These are phyloP conservation scores for Cryphonectria japonica DNA, from an alignment of 2,329 filamentous ascomycete genomes.

Conservation along the genomic window DNA sequence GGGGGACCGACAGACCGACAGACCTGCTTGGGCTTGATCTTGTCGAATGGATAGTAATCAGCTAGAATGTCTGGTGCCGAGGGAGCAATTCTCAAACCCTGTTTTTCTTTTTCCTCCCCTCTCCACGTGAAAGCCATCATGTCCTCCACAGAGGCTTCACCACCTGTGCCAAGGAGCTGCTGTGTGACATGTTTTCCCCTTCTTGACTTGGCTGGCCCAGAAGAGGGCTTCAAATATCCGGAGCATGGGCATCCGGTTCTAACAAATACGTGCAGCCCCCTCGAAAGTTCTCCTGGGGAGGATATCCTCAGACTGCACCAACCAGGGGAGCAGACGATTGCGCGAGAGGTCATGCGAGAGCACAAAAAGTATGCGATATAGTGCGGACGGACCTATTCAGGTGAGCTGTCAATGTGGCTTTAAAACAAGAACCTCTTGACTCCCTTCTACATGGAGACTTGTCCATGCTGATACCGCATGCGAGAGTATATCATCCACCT, in stretches of 20 bases:
- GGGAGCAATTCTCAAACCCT: too few relatives aligned
- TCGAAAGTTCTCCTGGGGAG: not conserved
- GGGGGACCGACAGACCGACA: not conserved
- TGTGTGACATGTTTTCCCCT: not conserved
- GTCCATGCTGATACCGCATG: not conserved
- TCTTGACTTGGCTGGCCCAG: not conserved
- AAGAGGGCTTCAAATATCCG: not conserved
- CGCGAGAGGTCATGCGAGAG: not conserved
- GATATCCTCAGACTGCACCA: not conserved
- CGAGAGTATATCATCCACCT: not conserved
- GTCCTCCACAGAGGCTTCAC: not conserved
- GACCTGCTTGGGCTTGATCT: not conserved
- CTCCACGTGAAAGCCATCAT: not conserved
- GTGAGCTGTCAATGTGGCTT: too few relatives aligned
- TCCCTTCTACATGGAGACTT: too few relatives aligned
- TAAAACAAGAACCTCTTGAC: too few relatives aligned
- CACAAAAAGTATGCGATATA: not conserved
- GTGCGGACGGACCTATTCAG: not conserved
- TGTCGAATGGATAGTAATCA: not conserved
- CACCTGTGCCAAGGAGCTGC: not conserved
- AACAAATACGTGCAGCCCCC: not conserved
- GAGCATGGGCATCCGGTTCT: not conserved
- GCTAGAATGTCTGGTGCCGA: too few relatives aligned
- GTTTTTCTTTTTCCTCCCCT: too few relatives aligned
- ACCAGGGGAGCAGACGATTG: not conserved